Evolutionary conservation across 106 monocot species (phyloP).

Genomic region (Dendrobium catenatum): DNA sequence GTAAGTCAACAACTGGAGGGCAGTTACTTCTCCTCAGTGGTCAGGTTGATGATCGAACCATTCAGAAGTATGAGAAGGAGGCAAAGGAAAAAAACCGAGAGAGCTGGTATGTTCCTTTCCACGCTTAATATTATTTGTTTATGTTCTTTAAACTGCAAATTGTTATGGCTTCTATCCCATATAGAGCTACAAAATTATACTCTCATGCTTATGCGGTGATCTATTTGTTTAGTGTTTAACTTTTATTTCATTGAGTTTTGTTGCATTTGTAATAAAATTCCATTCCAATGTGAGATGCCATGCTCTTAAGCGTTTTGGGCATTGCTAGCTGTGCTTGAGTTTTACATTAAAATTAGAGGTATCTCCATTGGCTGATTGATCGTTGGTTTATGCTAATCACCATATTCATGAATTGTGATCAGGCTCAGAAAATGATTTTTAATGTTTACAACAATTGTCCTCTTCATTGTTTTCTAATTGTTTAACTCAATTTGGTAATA

Average conservation of each 20-base stretch:
- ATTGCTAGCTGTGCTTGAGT: not conserved
- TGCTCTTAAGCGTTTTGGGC: not conserved
- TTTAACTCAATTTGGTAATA: not conserved
- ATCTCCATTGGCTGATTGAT: not conserved
- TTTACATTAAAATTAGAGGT: not conserved
- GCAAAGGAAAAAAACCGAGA: constrained; percentile 99
- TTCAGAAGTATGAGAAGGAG: constrained; percentile 98
- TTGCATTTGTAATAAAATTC: not conserved
- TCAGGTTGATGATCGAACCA: constrained; percentile 95
- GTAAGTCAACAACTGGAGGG: constrained; percentile 91
- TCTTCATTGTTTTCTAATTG: not conserved
- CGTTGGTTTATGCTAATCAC: too few relatives aligned
- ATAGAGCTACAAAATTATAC: not conserved
- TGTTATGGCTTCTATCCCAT: not conserved
- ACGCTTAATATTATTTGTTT: not conserved
- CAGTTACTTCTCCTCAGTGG: constrained; percentile 97
- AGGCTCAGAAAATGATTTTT: not conserved
- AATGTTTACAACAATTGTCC: not conserved
- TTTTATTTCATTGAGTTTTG: not conserved
- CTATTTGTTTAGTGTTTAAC: not conserved
- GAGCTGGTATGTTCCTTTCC: constrained; percentile 55
- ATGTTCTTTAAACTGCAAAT: not conserved
- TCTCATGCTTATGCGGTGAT: not conserved
- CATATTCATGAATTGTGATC: not conserved
- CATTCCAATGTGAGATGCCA: not conserved